Conservation (phyloP, 2,329 filamentous ascomycete species). For the Macrophomina tecta region DNA sequence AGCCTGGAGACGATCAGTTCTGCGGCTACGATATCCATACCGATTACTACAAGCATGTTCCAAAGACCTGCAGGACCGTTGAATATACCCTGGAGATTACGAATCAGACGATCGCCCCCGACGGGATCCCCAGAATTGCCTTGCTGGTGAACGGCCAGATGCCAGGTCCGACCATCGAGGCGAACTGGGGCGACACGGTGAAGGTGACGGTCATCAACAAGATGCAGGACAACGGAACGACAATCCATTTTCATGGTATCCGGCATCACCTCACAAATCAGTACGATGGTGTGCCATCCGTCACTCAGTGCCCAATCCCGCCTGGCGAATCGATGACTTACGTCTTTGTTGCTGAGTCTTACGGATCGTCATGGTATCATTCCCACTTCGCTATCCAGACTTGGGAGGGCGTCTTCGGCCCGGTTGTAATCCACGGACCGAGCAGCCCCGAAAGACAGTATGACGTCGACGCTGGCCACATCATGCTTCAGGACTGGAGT, state of each 20-base stretch:
- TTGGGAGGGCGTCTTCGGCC: slow-evolving; percentile 47
- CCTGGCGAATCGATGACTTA: slow-evolving; percentile 53
- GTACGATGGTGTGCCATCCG: slow-evolving; percentile 62
- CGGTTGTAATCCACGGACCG: slow-evolving; percentile 49
- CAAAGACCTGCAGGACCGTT: slow-evolving; percentile 46
- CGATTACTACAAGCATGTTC: slow-evolving; percentile 44
- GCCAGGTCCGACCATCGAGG: slow-evolving; percentile 53
- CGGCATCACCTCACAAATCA: slow-evolving; percentile 61
- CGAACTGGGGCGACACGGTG: slow-evolving; percentile 55
- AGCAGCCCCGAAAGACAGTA: slow-evolving; percentile 41
- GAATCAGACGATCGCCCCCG: slow-evolving; percentile 52
- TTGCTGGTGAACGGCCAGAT: slow-evolving; percentile 54
- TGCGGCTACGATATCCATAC: slow-evolving; percentile 45
- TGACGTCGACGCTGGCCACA: slow-evolving; percentile 46
- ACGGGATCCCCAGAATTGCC: slow-evolving; percentile 51
- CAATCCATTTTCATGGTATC: slow-evolving; percentile 69
- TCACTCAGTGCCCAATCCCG: slow-evolving; percentile 48
- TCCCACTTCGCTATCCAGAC: slow-evolving; percentile 40
- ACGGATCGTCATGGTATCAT: slow-evolving; percentile 42
- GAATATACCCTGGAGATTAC: slow-evolving; percentile 54
- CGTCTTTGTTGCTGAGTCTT: slow-evolving; percentile 56
- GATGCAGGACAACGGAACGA: slow-evolving; percentile 62
- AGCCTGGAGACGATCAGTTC: slow-evolving; percentile 39
- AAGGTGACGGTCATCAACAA: slow-evolving; percentile 57
- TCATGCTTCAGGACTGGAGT: slow-evolving; percentile 50